Conservation (phyloP, 2,329 filamentous ascomycete species). For the Cladosporium sp. region DNA sequence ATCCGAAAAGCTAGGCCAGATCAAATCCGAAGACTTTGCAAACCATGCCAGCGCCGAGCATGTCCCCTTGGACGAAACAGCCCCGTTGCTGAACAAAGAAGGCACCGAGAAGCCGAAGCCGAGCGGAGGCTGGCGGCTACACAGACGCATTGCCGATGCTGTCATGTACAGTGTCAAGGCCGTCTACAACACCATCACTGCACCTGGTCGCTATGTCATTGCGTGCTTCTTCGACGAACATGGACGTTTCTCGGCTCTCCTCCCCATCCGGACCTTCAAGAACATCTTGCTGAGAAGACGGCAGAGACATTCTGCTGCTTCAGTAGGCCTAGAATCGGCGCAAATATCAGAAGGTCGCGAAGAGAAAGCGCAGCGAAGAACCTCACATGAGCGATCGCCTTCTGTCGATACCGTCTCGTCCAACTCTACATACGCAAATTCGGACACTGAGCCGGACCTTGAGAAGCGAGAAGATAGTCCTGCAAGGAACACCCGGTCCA, state of each 20-base stretch:
- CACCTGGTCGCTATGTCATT: constrained; percentile 77
- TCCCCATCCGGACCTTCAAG: constrained; percentile 63
- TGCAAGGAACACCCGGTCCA: constrained; percentile 59
- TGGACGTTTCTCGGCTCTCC: constrained; percentile 72
- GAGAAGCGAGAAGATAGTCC: constrained; percentile 38
- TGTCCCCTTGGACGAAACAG: constrained; percentile 56
- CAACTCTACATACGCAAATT: constrained; percentile 61
- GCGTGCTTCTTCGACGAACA: constrained; percentile 78
- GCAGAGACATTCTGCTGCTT: neutral
- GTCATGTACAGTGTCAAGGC: constrained; percentile 73
- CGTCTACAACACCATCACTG: constrained; percentile 71
- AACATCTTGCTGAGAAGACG: constrained; percentile 24
- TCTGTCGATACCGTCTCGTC: constrained; percentile 35
- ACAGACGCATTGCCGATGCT: constrained; percentile 65
- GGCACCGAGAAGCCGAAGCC: constrained; percentile 16
- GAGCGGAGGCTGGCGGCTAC: constrained; percentile 45
- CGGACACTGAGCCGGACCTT: constrained; percentile 61
- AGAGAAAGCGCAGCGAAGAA: constrained; percentile 29
- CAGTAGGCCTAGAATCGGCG: constrained; percentile 28
- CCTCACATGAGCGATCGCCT: constrained; percentile 35
- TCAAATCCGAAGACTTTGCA: constrained; percentile 15
- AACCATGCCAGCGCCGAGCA: constrained; percentile 18
- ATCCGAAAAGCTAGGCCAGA: constrained; percentile 22
- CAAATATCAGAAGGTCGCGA: constrained; percentile 30
- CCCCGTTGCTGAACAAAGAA: constrained; percentile 55